Evolutionary conservation across 1,284 basidiomycete genomes (phyloP), one percentile per base, ranked within the genome.

Genomic region (Phenoliferia sp.): DNA sequence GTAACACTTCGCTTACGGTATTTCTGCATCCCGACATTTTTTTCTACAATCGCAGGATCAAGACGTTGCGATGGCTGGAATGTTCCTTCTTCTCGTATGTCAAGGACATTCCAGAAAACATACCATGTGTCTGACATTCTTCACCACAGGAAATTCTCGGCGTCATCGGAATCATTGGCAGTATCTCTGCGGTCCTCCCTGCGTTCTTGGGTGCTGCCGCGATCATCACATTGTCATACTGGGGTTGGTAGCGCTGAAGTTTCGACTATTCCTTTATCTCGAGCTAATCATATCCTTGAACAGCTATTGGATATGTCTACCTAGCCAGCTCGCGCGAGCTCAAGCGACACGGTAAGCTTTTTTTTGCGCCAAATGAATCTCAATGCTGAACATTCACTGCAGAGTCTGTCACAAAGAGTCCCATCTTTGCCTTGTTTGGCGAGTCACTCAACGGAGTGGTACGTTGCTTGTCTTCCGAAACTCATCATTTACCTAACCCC

Each of bases 241-340:
- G 34, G 62, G 58, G 48, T 52, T 19, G 6, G 48, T 52, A n/a
- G 22, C 28, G 28, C 48, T 52, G 9, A n/a, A 29, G 6, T 7
- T 52, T 52, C 22, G 6, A 9, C 48, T 52, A 19, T 7, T 7
- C 9, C 6, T 52, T 52, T 19, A 7, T 19, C 39, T 52, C 35
- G 17, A 52, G 7, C 9, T 52, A 19, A 9, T 19, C 22, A 7
- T 19, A 9, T 19, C 48, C 28, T 7, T 52, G 39, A 44, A 22
- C 39, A 52, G 48, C 55, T 17, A 62, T 69, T 29, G 82, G 82
- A 0, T 68, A 77, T 3, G 69, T 80, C 26, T 84, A 84, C 76
- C 77, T 83, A 28, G 74, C 78, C 5, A 80, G 82, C 2, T 81
- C 80, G 17, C 78, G 83, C 35, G 83, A 84, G 67, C 79, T 84